Evolutionary conservation across 345 rosid genomes (phyloP).

Genomic region (Rhodomyrtus tomentosa): DNA sequence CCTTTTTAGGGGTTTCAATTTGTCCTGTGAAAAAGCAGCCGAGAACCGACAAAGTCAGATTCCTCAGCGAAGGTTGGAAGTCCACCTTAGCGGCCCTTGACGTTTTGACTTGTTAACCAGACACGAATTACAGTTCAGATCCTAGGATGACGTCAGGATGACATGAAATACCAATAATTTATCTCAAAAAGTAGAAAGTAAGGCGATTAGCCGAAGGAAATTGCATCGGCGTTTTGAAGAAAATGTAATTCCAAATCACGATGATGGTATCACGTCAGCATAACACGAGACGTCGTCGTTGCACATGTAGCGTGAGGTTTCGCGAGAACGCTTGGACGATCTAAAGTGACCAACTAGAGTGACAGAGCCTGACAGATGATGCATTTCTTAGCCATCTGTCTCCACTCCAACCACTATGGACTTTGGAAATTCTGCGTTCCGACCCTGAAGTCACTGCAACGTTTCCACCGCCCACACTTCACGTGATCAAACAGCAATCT

Average conservation of each 20-base stretch:
- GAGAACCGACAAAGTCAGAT: not conserved
- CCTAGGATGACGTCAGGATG: not conserved
- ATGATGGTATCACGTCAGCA: not conserved
- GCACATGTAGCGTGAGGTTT: not conserved
- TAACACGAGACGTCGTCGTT: not conserved
- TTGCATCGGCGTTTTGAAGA: not conserved
- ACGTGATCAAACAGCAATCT: not conserved
- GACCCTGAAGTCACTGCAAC: not conserved
- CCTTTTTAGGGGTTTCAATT: not conserved
- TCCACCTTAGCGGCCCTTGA: not conserved
- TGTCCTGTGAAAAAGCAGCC: not conserved
- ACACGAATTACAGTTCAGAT: not conserved
- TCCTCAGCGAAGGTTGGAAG: not conserved
- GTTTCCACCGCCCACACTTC: not conserved
- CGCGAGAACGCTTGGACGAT: not conserved
- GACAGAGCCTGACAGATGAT: not conserved
- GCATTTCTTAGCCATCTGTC: not conserved
- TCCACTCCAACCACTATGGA: too few relatives aligned
- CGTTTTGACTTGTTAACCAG: not conserved
- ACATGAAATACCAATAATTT: not conserved
- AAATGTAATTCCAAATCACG: not conserved
- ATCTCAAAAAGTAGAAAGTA: not conserved
- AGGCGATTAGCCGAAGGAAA: not conserved
- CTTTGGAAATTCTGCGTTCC: not conserved
- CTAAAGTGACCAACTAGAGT: not conserved